phyloP scores from a whole-genome alignment of 371 early-diverging fungal species.

The Mortierella sp. region DNA sequence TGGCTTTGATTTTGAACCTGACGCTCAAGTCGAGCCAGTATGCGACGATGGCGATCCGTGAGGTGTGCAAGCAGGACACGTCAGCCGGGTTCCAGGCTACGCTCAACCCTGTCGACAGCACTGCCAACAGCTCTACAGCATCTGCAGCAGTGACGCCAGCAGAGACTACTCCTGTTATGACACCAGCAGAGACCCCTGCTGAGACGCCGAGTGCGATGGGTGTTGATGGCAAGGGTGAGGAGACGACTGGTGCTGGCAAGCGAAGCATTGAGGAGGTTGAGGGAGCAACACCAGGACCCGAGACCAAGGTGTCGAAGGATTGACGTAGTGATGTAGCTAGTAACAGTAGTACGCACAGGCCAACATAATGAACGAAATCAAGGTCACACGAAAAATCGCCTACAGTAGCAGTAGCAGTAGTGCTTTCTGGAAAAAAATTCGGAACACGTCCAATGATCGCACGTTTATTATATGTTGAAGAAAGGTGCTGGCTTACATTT shows the following conservation, averaged over 20 bases:
- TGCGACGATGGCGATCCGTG: constrained; percentile 98
- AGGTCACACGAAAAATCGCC: not conserved
- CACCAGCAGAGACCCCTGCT: not conserved
- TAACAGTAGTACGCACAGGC: not conserved
- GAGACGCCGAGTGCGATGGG: not conserved
- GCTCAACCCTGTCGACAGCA: constrained; percentile 42
- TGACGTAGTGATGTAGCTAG: not conserved
- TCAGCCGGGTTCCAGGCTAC: constrained; percentile 68
- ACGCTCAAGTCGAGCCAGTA: constrained; percentile 89
- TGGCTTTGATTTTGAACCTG: constrained; percentile 85
- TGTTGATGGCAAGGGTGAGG: not conserved
- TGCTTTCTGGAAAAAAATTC: not conserved
- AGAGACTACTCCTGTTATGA: not conserved
- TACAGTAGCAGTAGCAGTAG: too few species aligned
- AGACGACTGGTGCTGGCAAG: constrained; percentile 10
- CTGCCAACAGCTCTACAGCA: not conserved
- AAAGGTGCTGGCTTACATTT: too few species aligned
- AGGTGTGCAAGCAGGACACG: constrained; percentile 89
- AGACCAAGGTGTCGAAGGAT: constrained; percentile 22
- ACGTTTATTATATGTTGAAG: too few species aligned
- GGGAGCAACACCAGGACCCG: constrained; percentile 31
- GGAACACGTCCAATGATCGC: not conserved
- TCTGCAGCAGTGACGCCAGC: constrained; percentile 9
- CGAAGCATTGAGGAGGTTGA: constrained; percentile 45
- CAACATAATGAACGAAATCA: not conserved